Conservation (phyloP, 2,329 filamentous ascomycete species). For the Phyllosticta citrichinensis region DNA sequence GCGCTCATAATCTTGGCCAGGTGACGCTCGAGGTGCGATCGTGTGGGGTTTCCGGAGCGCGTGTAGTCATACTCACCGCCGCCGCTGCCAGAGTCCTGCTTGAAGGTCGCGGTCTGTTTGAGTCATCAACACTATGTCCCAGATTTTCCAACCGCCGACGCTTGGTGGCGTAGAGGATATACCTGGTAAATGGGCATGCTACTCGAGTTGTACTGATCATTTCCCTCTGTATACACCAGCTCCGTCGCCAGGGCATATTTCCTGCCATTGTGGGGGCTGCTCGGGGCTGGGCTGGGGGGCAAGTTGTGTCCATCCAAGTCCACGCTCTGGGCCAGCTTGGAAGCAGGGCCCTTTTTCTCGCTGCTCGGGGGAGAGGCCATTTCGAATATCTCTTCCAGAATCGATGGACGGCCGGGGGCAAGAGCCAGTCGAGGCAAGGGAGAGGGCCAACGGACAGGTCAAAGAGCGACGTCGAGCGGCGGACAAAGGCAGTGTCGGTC, state of each 20-base stretch:
- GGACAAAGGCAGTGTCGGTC: background rate
- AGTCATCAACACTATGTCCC: background rate
- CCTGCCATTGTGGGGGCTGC: conserved; percentile 73
- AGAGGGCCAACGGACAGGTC: background rate
- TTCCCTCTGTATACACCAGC: conserved; percentile 89
- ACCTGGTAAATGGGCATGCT: conserved; percentile 95
- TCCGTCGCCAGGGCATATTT: conserved; percentile 94
- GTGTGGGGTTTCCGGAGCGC: conserved; percentile 90
- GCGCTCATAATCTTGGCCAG: conserved; percentile 99
- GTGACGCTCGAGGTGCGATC: conserved; percentile 91
- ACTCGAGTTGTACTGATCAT: conserved; percentile 93
- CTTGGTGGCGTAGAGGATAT: conserved; percentile 4
- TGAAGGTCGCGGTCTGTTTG: conserved; percentile 79
- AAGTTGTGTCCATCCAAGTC: conserved; percentile 31
- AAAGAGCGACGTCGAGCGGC: background rate
- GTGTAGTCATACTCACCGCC: conserved; percentile 95
- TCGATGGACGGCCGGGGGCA: conserved; percentile 1
- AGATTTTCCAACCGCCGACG: background rate
- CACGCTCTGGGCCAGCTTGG: conserved; percentile 30
- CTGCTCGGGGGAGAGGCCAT: conserved; percentile 1
- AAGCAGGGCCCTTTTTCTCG: conserved; percentile 15
- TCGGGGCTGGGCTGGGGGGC: conserved; percentile 69
- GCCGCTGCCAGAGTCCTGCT: conserved; percentile 76
- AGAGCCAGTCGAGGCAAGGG: background rate
- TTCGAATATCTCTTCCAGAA: background rate